phyloP scores from a whole-genome alignment of 352 stramenopile species.

The Globisporangium barbulae region DNA sequence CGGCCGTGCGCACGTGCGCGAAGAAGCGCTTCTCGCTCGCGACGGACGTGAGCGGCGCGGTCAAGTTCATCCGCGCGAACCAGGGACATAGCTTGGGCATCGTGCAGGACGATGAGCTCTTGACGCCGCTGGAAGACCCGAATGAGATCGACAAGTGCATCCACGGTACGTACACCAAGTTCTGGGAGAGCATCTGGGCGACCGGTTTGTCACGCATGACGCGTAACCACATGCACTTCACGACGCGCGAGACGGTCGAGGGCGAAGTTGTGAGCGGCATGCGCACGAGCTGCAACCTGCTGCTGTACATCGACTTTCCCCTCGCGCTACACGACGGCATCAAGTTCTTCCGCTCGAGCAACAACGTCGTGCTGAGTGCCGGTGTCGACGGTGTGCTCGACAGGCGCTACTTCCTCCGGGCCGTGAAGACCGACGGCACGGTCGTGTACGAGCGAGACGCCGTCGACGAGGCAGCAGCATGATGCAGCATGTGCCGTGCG shows the following conservation, averaged over 20 bases:
- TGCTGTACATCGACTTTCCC: conserved; percentile 70
- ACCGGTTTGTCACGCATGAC: conserved; percentile 71
- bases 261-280: conserved; percentile 81
- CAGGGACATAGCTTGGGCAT: conserved; percentile 71
- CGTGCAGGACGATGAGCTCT: conserved; percentile 68
- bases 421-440: conserved; percentile 42
- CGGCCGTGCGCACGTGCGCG: conserved; percentile 57
- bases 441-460: conserved; percentile 48
- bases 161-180: conserved; percentile 72
- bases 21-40: conserved; percentile 80
- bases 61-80: conserved; percentile 76
- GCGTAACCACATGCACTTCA: conserved; percentile 87
- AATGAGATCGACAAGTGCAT: conserved; percentile 50
- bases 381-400: conserved; percentile 50
- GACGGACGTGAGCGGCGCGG: conserved; percentile 32
- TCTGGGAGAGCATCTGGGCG: conserved; percentile 63
- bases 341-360: conserved; percentile 82
- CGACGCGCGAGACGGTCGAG: conserved; percentile 36
- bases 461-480: background rate
- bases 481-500: background rate
- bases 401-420: conserved; percentile 58
- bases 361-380: conserved; percentile 79
- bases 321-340: conserved; percentile 62
- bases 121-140: conserved; percentile 56
- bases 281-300: conserved; percentile 58